Evolutionary conservation across 805 yeast species (phyloP), one percentile per base, ranked within the genome.

Genomic region (Suhomyces canberraensis): DNA sequence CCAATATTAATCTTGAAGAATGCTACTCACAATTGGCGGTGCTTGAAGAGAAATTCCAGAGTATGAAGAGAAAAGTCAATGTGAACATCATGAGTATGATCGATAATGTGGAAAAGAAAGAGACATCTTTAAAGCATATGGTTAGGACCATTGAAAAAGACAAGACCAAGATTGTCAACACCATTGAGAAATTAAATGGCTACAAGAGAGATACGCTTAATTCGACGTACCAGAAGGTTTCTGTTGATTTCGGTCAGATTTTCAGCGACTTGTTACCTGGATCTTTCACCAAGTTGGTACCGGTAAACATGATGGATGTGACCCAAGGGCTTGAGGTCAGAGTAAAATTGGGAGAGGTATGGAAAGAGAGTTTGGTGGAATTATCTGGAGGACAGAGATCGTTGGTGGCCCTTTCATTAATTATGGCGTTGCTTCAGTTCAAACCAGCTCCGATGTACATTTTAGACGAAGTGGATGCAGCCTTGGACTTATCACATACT

Each of bases 371-470:
- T 52, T 72, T 93, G 42, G 95, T 89, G 8, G 99, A 93, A 62
- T 70, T 93, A 30, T 86, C 96, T 5, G 99, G 99, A 39, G 99
- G 99, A 14, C 99, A 93, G 60, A 66, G 98, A 48, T 93, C 98
- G 1, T 75, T 95, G 45, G 86, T 91, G 45, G 98, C 98, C 0
- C 66, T 93, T 39, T 86, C 98, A 3, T 69, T 91, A 49, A 93
- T 93, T 49, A 75, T 91, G 79, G 96, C 98, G 0, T 69, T 93
- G 42, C 68, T 93, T 33, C 95, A 89, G 59, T 91, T 85, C 69
- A 87, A 89, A 58, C 99, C 99, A 4, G 98, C 99, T 1, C 98
- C 98, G 6, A 86, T 93, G 95, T 93, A 93, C 55, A 91, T 93
- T 48, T 68, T 93, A 40, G 98, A 93, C 63, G 98, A 93, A 64